phyloP scores from a whole-genome alignment of 352 stramenopile genomes.

The Pythium myriotylum region DNA sequence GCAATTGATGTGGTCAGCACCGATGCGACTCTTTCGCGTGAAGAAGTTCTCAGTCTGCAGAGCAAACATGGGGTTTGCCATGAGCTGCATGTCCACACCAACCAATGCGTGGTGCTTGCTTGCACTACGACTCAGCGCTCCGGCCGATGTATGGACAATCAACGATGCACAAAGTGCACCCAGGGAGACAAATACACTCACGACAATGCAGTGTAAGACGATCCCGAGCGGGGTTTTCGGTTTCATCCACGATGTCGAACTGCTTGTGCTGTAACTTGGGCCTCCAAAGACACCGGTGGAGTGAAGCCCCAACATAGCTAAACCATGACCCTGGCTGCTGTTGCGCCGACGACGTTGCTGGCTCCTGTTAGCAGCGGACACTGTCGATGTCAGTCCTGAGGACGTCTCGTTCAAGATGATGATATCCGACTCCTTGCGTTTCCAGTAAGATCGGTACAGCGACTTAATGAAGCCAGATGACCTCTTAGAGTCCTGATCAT shows the following conservation, averaged over 20 bases:
- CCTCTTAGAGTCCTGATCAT: background rate
- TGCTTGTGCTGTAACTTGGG: background rate
- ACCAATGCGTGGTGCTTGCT: constrained; percentile 24
- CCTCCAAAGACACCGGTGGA: constrained; percentile 11
- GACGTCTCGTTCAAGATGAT: constrained; percentile 26
- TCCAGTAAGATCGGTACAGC: constrained; percentile 53
- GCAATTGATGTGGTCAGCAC: constrained; percentile 67
- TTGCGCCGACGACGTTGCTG: constrained; percentile 14
- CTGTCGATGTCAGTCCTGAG: constrained; percentile 29
- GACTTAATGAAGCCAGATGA: constrained; percentile 33
- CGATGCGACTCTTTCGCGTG: constrained; percentile 33
- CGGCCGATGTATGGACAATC: constrained; percentile 36
- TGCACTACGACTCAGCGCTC: background rate
- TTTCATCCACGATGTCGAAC: constrained; percentile 19
- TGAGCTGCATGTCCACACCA: constrained; percentile 67
- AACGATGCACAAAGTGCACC: constrained; percentile 50
- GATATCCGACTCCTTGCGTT: constrained; percentile 32
- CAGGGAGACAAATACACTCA: constrained; percentile 28
- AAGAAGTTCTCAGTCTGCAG: constrained; percentile 65
- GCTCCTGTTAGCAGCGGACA: constrained; percentile 10
- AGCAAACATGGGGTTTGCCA: constrained; percentile 71
- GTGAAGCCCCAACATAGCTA: constrained; percentile 5
- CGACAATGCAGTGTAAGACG: constrained; percentile 33
- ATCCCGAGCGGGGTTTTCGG: constrained; percentile 23
- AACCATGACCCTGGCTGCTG: constrained; percentile 8